phyloP scores from a whole-genome alignment of 164 flowering plant genomes.

The Magnolia kwangsiensis region DNA sequence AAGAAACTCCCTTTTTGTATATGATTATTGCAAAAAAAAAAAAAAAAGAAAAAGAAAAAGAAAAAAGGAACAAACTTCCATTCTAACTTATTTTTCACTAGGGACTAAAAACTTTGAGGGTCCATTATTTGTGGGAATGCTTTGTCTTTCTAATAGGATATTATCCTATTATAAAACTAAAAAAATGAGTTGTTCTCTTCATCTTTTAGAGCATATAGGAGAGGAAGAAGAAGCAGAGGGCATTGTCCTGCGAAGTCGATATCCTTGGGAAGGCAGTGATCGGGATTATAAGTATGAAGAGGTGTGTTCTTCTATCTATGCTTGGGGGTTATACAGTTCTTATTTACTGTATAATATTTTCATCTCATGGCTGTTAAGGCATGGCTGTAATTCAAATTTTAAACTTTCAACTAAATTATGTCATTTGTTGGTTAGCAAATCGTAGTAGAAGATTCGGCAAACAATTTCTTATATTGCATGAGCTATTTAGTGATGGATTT shows the following conservation, averaged over 20 bases:
- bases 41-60: neutral
- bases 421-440: too few relatives aligned
- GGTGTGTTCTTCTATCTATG: conserved; percentile 27
- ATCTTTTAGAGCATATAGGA: conserved; percentile 21
- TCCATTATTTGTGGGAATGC: neutral
- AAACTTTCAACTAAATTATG: neutral
- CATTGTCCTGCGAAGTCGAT: conserved; percentile 26
- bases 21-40: neutral
- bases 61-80: neutral
- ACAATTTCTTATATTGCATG: neutral
- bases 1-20: neutral
- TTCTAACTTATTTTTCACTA: neutral
- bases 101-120: neutral
- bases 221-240: conserved; percentile 65
- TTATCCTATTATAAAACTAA: neutral
- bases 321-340: too few relatives aligned
- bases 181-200: neutral
- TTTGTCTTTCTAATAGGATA: neutral
- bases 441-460: neutral
- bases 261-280: conserved; percentile 80
- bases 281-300: conserved; percentile 73
- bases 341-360: too few relatives aligned
- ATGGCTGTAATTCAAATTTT: neutral
- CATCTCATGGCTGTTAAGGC: too few relatives aligned
- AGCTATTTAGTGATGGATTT: neutral